Conservation (phyloP, 257 asterid genomes). For the Capsicum baccatum region DNA sequence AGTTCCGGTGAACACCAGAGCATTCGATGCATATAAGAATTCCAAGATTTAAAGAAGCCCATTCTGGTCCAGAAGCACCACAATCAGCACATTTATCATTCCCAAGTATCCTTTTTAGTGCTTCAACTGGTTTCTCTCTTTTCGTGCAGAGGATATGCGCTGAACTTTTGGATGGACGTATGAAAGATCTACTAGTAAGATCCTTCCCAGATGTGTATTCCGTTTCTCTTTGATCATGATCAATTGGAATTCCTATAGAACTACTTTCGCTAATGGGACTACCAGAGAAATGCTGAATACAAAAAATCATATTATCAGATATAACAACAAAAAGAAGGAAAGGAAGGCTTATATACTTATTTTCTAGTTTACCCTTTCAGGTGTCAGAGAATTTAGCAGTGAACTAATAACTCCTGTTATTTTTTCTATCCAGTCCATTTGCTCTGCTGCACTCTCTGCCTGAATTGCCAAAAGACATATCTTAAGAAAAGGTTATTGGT, state of each 20-base stretch:
- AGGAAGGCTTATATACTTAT: background rate
- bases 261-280: conserved; percentile 67
- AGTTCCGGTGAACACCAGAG: conserved; percentile 93
- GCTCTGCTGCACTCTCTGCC: conserved; percentile 83
- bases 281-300: conserved; percentile 49
- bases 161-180: conserved; percentile 67
- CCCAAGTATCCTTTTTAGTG: conserved; percentile 72
- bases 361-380: conserved; percentile 64
- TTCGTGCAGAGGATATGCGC: conserved; percentile 48
- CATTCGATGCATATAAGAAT: conserved; percentile 88
- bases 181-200: conserved; percentile 52
- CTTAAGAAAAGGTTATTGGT: conserved; percentile 15
- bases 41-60: conserved; percentile 96
- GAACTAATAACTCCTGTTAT: conserved; percentile 86
- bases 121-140: conserved; percentile 66
- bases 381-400: conserved; percentile 67
- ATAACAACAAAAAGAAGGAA: conserved; percentile 31
- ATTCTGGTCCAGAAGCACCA: conserved; percentile 91
- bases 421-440: conserved; percentile 88
- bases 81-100: conserved; percentile 97
- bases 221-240: conserved; percentile 46
- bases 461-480: conserved; percentile 44
- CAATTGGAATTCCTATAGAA: conserved; percentile 56
- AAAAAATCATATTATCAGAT: conserved; percentile 35
- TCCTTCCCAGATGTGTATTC: conserved; percentile 54